Percentiles rank a stretch among this genome's conserved stretches.
Evolutionary conservation across 2,329 filamentous ascomycete species (phyloP).

Genomic region (Tolypocladium ophioglossoides): DNA sequence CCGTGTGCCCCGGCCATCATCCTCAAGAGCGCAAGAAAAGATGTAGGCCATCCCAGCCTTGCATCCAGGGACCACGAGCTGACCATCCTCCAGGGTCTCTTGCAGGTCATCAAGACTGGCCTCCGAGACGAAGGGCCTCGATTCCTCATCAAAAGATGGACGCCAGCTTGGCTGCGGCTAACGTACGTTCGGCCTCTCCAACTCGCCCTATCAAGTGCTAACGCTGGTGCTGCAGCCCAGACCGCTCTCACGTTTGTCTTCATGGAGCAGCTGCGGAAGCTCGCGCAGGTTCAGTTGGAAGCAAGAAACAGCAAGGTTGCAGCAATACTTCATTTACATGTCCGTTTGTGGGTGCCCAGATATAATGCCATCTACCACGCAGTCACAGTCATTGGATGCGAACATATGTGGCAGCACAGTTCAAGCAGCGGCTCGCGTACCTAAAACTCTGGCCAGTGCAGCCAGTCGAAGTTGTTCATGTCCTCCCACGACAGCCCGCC

Average conservation of each 20-base stretch:
- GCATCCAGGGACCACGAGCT: background rate
- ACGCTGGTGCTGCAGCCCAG: slow-evolving; percentile 15
- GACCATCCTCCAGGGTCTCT: slow-evolving; percentile 12
- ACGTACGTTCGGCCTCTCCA: slow-evolving; percentile 20
- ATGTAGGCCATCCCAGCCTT: background rate
- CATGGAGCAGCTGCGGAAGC: slow-evolving; percentile 30
- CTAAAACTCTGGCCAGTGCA: slow-evolving; percentile 37
- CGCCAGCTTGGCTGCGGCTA: slow-evolving; percentile 31
- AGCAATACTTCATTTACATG: background rate
- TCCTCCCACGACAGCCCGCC: slow-evolving; percentile 49
- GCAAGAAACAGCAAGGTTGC: background rate
- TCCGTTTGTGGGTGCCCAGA: slow-evolving; percentile 13
- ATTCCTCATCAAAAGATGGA: slow-evolving; percentile 37
- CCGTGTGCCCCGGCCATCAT: slow-evolving; percentile 15
- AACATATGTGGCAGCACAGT: background rate
- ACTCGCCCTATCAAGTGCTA: background rate
- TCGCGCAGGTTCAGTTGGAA: slow-evolving; percentile 11
- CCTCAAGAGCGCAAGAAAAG: slow-evolving; percentile 26
- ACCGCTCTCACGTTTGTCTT: slow-evolving; percentile 35
- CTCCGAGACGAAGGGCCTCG: slow-evolving; percentile 26
- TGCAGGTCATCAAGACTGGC: slow-evolving; percentile 21
- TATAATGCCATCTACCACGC: background rate
- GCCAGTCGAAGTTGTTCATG: slow-evolving; percentile 46
- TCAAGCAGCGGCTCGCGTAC: background rate
- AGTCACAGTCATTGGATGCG: background rate